phyloP scores from a whole-genome alignment of 2,329 filamentous ascomycete species.

The Alternaria alternata region DNA sequence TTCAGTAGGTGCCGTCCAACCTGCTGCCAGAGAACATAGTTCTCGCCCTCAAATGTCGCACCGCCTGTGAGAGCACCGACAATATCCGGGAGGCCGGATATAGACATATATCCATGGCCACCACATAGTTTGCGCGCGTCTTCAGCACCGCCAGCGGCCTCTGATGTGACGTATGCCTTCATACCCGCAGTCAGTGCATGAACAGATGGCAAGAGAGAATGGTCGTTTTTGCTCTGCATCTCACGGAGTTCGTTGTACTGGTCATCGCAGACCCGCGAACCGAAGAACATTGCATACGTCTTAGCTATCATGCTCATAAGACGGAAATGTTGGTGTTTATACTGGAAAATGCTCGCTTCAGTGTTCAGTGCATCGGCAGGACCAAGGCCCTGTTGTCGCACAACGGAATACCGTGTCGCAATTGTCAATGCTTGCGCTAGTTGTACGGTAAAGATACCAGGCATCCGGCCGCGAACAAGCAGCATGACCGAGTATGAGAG shows the following conservation, averaged over 20 bases:
- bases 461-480: constrained; percentile 53
- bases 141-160: constrained; percentile 56
- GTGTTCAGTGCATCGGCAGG: constrained; percentile 1
- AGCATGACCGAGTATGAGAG: constrained; percentile 59
- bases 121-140: constrained; percentile 50
- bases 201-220: constrained; percentile 10
- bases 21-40: constrained; percentile 54
- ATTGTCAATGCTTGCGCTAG: constrained; percentile 61
- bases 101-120: constrained; percentile 51
- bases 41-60: constrained; percentile 53
- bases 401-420: constrained; percentile 58
- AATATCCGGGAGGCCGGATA: constrained; percentile 45
- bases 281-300: constrained; percentile 28
- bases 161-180: constrained; percentile 60
- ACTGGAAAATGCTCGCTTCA: constrained; percentile 21
- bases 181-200: constrained; percentile 49
- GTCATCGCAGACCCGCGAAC: constrained; percentile 10
- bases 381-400: constrained; percentile 52
- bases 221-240: constrained; percentile 12
- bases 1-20: constrained; percentile 46
- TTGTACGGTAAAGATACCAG: constrained; percentile 57
- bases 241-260: constrained; percentile 8
- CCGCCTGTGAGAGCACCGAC: constrained; percentile 35
- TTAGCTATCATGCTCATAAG: constrained; percentile 26
- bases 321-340: constrained; percentile 28